Evolutionary conservation across 2,329 filamentous ascomycete species (phyloP), one percentile per base, ranked within the genome.

Genomic region (Fonsecaea monophora): DNA sequence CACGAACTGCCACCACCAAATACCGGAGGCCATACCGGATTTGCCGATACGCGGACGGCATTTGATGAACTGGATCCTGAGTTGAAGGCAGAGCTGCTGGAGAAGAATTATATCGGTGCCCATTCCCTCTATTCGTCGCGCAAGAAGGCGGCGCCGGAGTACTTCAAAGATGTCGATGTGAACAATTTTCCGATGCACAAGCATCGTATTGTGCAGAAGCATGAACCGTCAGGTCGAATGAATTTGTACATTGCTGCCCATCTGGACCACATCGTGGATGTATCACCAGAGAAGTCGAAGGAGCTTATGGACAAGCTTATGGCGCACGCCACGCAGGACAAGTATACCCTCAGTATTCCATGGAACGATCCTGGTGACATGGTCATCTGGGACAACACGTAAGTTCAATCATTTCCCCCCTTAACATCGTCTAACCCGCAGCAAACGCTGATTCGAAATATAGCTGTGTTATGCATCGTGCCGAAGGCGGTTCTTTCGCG

Each of bases 341-440:
- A 83, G 71, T 84, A 84, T 69, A 74, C 78, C 0, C 67, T 82
- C 10, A 78, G 76, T 4, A 77, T 87, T 8, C 73, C 77, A 40
- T 88, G 85, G 85, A 70, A 81, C 30, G 72, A 80, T 3, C 72
- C 76, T 0, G 80, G 83, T 0, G 86, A 88, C 72, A 56, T 88
- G 67, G 74, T 87, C 18, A 79, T 86, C 32, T 88, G 86, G 86
- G 86, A 88, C 71, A 88, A 88, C 72, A 83, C 83, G 66, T 68
- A 53, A 62, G 66, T 32, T 10, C 25, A 15, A 18, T 34, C 18
- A 34, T 25, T 34, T 9, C 9, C 10, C 15, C 40, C 18, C n/a
- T 25, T 32, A 7, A 12, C 13, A 50, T 3, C 45, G 7, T 10
- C 18, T 25, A 10, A 10, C 13, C 18, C 8, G 18, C 45, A 48